A percentile compares a stretch with the other conserved stretches of the same genome.
These are phyloP conservation scores for Yamadazyma insecticola DNA, from an alignment of 805 yeast genomes.

Conservation along the genomic window DNA sequence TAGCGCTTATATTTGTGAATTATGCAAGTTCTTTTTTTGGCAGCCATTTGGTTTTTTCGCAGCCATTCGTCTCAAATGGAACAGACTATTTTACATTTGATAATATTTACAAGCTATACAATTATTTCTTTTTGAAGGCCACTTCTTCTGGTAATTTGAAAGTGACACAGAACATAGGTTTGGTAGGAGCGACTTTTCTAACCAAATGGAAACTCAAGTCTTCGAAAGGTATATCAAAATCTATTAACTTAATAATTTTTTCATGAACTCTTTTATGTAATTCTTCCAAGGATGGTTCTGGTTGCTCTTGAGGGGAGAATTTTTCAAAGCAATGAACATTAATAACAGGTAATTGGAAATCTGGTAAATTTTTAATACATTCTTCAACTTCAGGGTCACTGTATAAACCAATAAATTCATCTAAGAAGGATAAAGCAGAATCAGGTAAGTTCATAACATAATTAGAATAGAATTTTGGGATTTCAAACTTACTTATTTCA, in stretches of 20 bases:
- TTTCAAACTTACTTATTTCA: slow-evolving; percentile 16
- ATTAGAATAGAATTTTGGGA: slow-evolving; percentile 60
- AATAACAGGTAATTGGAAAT: slow-evolving; percentile 63
- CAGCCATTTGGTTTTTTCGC: not conserved
- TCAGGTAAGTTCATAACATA: slow-evolving; percentile 97
- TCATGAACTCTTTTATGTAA: slow-evolving; percentile 63
- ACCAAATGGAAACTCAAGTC: slow-evolving; percentile 71
- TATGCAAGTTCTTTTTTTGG: not conserved
- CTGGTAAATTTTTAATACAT: slow-evolving; percentile 32
- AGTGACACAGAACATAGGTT: slow-evolving; percentile 89
- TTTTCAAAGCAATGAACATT: slow-evolving; percentile 94
- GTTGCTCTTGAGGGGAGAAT: slow-evolving; percentile 61
- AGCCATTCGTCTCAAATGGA: not conserved
- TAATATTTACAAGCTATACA: slow-evolving; percentile 1
- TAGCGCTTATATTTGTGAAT: not conserved
- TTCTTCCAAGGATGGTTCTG: slow-evolving; percentile 67
- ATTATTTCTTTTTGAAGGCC: slow-evolving; percentile 39
- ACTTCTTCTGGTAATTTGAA: slow-evolving; percentile 68
- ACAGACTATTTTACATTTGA: no score
- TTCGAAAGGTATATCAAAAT: slow-evolving; percentile 44
- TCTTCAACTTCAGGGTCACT: slow-evolving; percentile 33
- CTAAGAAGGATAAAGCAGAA: slow-evolving; percentile 77
- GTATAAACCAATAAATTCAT: slow-evolving; percentile 74
- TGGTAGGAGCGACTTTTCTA: slow-evolving; percentile 93
- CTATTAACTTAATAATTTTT: slow-evolving; percentile 39